Conservation (phyloP, 805 yeast genomes). For the Blastobotrys mokoenaii region DNA sequence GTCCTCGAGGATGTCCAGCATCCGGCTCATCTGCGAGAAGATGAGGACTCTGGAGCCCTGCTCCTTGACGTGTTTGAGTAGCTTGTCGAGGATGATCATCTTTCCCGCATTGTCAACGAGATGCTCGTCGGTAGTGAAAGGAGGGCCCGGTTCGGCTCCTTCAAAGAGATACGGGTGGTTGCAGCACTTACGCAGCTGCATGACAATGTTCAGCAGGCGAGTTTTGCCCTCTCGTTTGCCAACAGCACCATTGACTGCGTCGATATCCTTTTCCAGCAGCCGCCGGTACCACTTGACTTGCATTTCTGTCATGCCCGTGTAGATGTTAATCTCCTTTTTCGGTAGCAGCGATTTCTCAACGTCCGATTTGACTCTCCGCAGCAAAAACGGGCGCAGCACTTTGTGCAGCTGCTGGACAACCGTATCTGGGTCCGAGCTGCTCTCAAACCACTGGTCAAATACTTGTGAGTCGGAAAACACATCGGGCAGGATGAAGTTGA, state of each 20-base stretch:
- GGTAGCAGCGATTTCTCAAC: conserved; percentile 89
- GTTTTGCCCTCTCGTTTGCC: conserved; percentile 85
- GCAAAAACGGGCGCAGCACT: conserved; percentile 74
- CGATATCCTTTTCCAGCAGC: conserved; percentile 82
- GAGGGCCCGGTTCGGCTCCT: conserved; percentile 99
- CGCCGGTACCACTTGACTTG: conserved; percentile 86
- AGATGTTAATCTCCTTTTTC: conserved; percentile 79
- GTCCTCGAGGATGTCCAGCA: conserved; percentile 85
- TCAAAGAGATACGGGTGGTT: conserved; percentile 95
- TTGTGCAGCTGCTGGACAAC: conserved; percentile 87
- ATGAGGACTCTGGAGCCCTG: conserved; percentile 87
- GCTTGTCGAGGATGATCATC: conserved; percentile 81
- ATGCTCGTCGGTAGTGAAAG: conserved; percentile 92
- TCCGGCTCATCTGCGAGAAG: conserved; percentile 88
- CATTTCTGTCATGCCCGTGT: conserved; percentile 96
- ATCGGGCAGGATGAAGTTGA: conserved; percentile 87
- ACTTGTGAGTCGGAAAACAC: conserved; percentile 87
- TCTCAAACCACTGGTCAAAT: conserved; percentile 87
- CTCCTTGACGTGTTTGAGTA: conserved; percentile 58
- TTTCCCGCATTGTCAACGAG: conserved; percentile 80
- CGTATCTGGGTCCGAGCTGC: conserved; percentile 49
- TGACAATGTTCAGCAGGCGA: conserved; percentile 80
- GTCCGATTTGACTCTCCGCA: conserved; percentile 85
- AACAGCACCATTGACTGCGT: conserved; percentile 88
- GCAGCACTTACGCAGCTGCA: conserved; percentile 95